phyloP scores from a whole-genome alignment of 306 rosid genomes.

The Quercus alba region DNA sequence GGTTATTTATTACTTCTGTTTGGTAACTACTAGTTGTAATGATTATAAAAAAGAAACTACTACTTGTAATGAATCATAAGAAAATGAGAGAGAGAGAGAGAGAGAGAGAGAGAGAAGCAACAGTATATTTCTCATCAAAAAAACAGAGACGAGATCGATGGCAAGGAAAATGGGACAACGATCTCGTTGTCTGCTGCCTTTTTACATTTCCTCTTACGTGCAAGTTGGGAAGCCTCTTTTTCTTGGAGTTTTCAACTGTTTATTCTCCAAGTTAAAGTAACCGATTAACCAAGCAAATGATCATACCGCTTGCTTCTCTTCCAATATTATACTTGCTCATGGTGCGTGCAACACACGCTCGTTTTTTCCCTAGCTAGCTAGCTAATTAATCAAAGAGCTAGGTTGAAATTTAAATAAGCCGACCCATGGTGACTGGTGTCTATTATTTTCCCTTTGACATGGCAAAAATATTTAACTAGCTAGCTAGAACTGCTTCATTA shows the following conservation, averaged over 20 bases:
- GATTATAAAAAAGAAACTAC: neutral
- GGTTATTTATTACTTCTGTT: neutral
- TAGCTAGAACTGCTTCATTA: too few relatives aligned
- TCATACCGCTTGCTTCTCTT: neutral
- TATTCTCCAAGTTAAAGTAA: neutral
- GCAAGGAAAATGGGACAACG: slow-evolving; percentile 17
- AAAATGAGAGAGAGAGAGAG: slow-evolving; percentile 1
- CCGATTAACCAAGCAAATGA: neutral
- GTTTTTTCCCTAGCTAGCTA: too few relatives aligned
- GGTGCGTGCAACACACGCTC: neutral
- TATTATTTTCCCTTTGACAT: too few relatives aligned
- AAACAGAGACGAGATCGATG: neutral
- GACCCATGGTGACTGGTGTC: too few relatives aligned
- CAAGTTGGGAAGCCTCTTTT: slow-evolving; percentile 2
- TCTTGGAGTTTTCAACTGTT: neutral
- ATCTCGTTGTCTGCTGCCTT: slow-evolving; percentile 5
- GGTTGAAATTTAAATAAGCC: too few relatives aligned
- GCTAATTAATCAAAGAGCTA: too few relatives aligned
- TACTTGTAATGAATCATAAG: neutral
- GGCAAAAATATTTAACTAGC: too few relatives aligned
- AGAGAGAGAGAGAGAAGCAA: neutral
- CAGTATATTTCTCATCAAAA: neutral
- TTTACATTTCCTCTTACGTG: slow-evolving; percentile 5
- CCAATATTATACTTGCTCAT: neutral
- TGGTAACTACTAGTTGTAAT: neutral